A percentile compares a stretch with the other conserved stretches of the same genome.
Evolutionary conservation across 1,284 basidiomycete genomes (phyloP).

Genomic region (Ceratobasidium sp.): DNA sequence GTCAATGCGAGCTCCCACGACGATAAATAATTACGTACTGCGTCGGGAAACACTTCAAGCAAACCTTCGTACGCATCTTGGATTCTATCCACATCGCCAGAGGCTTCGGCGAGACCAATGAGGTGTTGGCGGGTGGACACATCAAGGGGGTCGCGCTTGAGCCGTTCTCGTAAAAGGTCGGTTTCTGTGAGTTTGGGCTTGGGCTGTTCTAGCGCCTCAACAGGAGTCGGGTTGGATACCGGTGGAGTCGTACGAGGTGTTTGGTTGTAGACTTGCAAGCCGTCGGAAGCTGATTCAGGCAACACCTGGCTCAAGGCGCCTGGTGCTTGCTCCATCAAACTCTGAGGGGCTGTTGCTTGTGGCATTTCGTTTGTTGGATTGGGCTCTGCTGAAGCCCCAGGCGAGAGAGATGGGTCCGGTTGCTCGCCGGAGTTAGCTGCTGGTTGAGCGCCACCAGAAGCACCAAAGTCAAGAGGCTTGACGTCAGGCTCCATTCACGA

Average conservation of each 20-base stretch:
- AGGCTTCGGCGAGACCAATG: slow-evolving; percentile 74
- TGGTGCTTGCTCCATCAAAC: neutral
- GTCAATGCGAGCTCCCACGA: neutral
- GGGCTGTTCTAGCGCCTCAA: slow-evolving; percentile 9
- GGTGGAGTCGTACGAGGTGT: slow-evolving; percentile 27
- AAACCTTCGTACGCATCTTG: slow-evolving; percentile 80
- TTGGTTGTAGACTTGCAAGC: slow-evolving; percentile 22
- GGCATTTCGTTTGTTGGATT: neutral
- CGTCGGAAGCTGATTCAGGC: slow-evolving; percentile 18
- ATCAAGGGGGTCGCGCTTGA: slow-evolving; percentile 70
- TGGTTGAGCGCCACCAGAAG: slow-evolving; percentile 6
- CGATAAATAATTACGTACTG: slow-evolving; percentile 63
- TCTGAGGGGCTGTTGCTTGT: neutral
- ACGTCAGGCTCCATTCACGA: slow-evolving; percentile 13
- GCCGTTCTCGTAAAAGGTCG: slow-evolving; percentile 59
- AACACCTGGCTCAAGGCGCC: neutral
- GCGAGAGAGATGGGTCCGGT: neutral
- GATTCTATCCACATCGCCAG: slow-evolving; percentile 76
- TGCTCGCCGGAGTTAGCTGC: slow-evolving; percentile 6
- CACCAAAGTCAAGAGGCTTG: slow-evolving; percentile 5
- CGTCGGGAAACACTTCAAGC: slow-evolving; percentile 82
- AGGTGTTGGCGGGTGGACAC: slow-evolving; percentile 77
- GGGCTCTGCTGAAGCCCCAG: neutral
- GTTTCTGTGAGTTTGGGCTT: slow-evolving; percentile 40
- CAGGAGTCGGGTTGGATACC: neutral